These are phyloP conservation scores for Geotrichum citri-aurantii DNA, from an alignment of 1,139 yeast genomes.

Conservation along the genomic window DNA sequence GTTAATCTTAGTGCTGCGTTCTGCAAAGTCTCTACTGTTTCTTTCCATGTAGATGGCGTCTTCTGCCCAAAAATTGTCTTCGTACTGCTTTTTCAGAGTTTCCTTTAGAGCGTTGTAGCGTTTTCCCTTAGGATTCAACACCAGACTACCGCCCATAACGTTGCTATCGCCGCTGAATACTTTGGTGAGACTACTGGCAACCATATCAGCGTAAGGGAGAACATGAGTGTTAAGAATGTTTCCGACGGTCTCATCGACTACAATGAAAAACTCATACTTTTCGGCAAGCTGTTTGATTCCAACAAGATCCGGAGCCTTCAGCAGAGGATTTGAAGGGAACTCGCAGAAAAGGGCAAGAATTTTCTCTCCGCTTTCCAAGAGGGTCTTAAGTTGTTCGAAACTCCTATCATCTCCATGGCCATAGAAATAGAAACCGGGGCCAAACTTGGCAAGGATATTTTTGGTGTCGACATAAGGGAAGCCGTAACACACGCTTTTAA, in stretches of 20 bases:
- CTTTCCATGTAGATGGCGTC: slow-evolving; percentile 90
- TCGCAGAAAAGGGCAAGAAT: slow-evolving; percentile 78
- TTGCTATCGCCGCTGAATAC: slow-evolving; percentile 92
- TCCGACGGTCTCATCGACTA: slow-evolving; percentile 92
- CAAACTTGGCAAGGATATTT: slow-evolving; percentile 79
- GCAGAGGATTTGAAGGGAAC: slow-evolving; percentile 87
- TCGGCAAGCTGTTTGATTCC: slow-evolving; percentile 62
- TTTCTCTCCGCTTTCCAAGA: slow-evolving; percentile 59
- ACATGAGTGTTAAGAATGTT: slow-evolving; percentile 81
- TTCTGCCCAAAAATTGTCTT: slow-evolving; percentile 83
- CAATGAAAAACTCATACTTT: slow-evolving; percentile 65
- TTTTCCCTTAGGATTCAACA: slow-evolving; percentile 62
- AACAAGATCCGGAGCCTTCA: slow-evolving; percentile 72
- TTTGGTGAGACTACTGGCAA: slow-evolving; percentile 83
- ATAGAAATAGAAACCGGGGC: slow-evolving; percentile 71
- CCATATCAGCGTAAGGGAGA: slow-evolving; percentile 75
- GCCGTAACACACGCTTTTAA: slow-evolving; percentile 83
- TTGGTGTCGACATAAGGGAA: slow-evolving; percentile 93
- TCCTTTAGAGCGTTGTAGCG: slow-evolving; percentile 49
- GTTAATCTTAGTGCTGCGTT: slow-evolving; percentile 62
- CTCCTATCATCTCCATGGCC: slow-evolving; percentile 71
- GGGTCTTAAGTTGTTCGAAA: slow-evolving; percentile 48
- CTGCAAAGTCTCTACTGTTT: slow-evolving; percentile 81
- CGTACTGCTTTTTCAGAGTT: slow-evolving; percentile 51
- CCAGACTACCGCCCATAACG: slow-evolving; percentile 89